A percentile compares a stretch with the other conserved stretches of the same genome.
These are phyloP conservation scores for Talaromyces sp. DNA, from an alignment of 2,329 filamentous ascomycete genomes.

Conservation along the genomic window DNA sequence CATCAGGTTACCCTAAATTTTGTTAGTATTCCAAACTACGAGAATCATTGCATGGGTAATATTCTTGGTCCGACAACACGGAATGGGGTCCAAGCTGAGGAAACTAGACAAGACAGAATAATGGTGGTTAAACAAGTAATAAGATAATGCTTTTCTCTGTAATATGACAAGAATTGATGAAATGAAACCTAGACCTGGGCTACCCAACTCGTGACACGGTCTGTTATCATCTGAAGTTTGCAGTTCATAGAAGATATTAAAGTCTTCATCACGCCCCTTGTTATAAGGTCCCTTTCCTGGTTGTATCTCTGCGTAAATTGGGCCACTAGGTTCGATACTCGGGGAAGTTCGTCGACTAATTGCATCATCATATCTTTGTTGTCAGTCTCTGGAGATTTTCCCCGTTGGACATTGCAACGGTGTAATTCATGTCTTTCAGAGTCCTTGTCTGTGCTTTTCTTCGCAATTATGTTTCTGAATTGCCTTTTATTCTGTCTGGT, in stretches of 20 bases:
- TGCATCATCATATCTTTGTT: not conserved
- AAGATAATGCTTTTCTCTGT: too few species aligned
- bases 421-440: not conserved
- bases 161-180: not conserved
- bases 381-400: not conserved
- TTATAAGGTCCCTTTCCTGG: not conserved
- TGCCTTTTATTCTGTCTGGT: not conserved
- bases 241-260: not conserved
- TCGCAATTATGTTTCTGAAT: too few species aligned
- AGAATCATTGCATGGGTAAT: too few species aligned
- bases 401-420: not conserved
- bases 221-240: not conserved
- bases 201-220: not conserved
- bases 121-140: too few species aligned
- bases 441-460: too few species aligned
- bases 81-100: too few species aligned
- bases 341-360: not conserved
- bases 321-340: not conserved
- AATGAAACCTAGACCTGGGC: not conserved
- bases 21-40: too few species aligned
- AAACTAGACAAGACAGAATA: too few species aligned
- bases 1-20: too few species aligned
- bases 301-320: not conserved
- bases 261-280: not conserved
- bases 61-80: too few species aligned